These are phyloP conservation scores for Fusarium lateritium DNA, from an alignment of 2,329 filamentous ascomycete genomes.

Conservation along the genomic window DNA sequence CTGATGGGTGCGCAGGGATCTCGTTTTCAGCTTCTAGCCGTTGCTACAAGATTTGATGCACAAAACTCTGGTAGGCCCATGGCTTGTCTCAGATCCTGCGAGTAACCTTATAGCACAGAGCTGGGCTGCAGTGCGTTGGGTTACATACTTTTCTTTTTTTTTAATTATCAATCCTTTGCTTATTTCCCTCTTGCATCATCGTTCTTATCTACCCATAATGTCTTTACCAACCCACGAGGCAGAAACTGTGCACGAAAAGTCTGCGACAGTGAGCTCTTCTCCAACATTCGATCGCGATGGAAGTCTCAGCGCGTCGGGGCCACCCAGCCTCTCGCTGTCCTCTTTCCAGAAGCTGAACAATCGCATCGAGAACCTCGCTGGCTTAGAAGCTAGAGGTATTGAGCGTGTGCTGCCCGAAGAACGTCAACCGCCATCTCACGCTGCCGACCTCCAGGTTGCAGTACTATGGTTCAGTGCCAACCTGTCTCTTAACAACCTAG, in stretches of 20 bases:
- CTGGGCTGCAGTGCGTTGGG: slow-evolving; percentile 12
- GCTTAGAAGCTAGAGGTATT: slow-evolving; percentile 59
- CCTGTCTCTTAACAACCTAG: slow-evolving; percentile 63
- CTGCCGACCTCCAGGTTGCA: slow-evolving; percentile 57
- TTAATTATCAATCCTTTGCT: slow-evolving; percentile 10
- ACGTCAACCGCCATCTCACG: slow-evolving; percentile 52
- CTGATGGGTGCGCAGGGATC: neutral
- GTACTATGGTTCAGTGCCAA: slow-evolving; percentile 63
- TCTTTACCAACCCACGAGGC: slow-evolving; percentile 15
- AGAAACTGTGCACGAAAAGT: slow-evolving; percentile 39
- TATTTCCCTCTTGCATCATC: neutral
- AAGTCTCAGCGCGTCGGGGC: slow-evolving; percentile 6
- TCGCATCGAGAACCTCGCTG: slow-evolving; percentile 49
- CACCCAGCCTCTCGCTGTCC: slow-evolving; percentile 5
- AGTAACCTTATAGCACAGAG: slow-evolving; percentile 14
- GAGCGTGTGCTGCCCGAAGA: slow-evolving; percentile 56
- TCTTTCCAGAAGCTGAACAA: slow-evolving; percentile 35
- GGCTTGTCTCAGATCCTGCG: neutral
- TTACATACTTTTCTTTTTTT: slow-evolving; percentile 4
- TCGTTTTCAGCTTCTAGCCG: neutral
- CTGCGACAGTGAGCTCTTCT: slow-evolving; percentile 22
- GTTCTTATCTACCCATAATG: slow-evolving; percentile 9
- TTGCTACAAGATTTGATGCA: slow-evolving; percentile 6
- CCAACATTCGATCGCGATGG: slow-evolving; percentile 23
- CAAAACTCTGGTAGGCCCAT: slow-evolving; percentile 34